Percentiles rank a stretch among this genome's conserved stretches.
These are phyloP conservation scores for Clarireedia paspali DNA, from an alignment of 2,329 filamentous ascomycete species.

Conservation along the genomic window DNA sequence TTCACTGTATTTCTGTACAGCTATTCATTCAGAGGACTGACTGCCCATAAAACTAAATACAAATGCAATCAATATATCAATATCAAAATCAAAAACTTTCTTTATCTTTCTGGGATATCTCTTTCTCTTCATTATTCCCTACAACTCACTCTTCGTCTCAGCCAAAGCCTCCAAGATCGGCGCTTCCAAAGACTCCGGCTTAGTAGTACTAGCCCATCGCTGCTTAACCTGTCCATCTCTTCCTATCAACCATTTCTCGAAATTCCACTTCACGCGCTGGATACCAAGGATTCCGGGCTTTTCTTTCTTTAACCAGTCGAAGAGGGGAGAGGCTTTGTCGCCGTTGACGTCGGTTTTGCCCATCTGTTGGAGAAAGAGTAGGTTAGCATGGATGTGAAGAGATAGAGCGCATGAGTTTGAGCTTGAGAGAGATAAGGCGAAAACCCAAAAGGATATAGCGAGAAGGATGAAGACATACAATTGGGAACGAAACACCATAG, in stretches of 20 bases:
- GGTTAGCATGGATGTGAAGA: not conserved
- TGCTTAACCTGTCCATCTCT: constrained; percentile 78
- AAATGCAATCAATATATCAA: too few species aligned
- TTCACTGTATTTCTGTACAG: too few species aligned
- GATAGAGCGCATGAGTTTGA: too few species aligned
- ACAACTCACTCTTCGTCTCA: constrained; percentile 14
- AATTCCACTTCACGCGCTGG: constrained; percentile 98
- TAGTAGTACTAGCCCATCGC: constrained; percentile 81
- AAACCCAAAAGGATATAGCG: not conserved
- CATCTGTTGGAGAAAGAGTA: constrained; percentile 31
- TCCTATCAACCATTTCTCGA: constrained; percentile 94
- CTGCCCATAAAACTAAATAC: too few species aligned
- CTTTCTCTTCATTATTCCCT: not conserved
- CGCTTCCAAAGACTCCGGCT: constrained; percentile 73
- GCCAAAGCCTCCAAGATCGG: constrained; percentile 60
- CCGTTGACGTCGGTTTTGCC: constrained; percentile 95
- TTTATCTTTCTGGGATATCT: too few species aligned
- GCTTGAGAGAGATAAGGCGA: not conserved
- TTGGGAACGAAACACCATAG: constrained; percentile 88
- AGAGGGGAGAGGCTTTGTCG: constrained; percentile 69
- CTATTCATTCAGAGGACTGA: too few species aligned
- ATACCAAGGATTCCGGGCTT: constrained; percentile 80
- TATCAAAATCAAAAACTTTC: too few species aligned
- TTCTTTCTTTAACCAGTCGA: constrained; percentile 63
- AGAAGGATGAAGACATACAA: constrained; percentile 42